Conservation (phyloP, 345 rosid species). For the Reutealis trisperma region DNA sequence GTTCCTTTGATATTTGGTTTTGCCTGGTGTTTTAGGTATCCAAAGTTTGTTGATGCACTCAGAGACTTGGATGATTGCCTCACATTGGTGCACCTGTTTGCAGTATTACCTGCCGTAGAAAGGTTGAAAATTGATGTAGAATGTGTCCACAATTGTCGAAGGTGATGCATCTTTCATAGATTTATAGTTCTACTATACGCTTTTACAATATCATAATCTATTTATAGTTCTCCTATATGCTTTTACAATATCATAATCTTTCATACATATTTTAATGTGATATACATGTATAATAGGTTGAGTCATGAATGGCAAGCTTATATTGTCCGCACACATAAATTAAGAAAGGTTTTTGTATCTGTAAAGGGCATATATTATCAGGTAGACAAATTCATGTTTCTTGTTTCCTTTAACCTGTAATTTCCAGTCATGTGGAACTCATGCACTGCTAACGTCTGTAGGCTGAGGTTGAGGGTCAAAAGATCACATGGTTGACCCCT, state of each 20-base stretch:
- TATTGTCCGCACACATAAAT: slow-evolving; percentile 70
- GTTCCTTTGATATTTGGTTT: not conserved
- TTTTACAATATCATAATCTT: not conserved
- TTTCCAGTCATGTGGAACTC: not conserved
- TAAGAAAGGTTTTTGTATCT: slow-evolving; percentile 83
- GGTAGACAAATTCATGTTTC: slow-evolving; percentile 39
- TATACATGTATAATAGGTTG: slow-evolving; percentile 45
- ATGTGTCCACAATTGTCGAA: slow-evolving; percentile 80
- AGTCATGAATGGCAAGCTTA: slow-evolving; percentile 98
- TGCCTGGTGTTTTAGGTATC: slow-evolving; percentile 58
- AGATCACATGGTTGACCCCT: slow-evolving; percentile 92
- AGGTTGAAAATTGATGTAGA: slow-evolving; percentile 75
- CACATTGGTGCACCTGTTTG: slow-evolving; percentile 91
- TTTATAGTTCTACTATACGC: not conserved
- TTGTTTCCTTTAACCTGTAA: not conserved
- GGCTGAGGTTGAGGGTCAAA: slow-evolving; percentile 98
- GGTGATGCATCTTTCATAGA: slow-evolving; percentile 34
- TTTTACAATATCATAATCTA: not conserved
- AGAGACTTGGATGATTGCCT: slow-evolving; percentile 97
- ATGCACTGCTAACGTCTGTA: slow-evolving; percentile 30
- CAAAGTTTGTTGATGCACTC: slow-evolving; percentile 78
- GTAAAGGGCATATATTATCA: slow-evolving; percentile 97
- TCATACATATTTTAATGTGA: not conserved
- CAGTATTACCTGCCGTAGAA: slow-evolving; percentile 79
- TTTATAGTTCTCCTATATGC: not conserved